These are phyloP conservation scores for Lotus japonicus DNA, from an alignment of 306 rosid species.

Conservation along the genomic window DNA sequence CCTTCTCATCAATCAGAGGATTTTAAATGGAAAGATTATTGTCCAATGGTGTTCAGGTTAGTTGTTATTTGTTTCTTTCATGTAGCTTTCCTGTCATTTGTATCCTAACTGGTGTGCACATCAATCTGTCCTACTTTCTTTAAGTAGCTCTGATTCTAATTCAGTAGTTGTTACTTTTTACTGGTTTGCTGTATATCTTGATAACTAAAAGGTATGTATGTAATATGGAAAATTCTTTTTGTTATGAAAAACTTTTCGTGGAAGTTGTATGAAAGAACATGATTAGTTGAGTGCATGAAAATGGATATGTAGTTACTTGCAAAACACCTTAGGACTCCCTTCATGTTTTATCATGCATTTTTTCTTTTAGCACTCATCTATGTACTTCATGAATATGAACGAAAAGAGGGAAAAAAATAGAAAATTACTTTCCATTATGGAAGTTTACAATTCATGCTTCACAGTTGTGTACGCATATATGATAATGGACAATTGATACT, in stretches of 20 bases:
- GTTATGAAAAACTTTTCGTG: too few species aligned
- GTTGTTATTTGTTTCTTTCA: slow-evolving; percentile 15
- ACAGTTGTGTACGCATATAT: neutral
- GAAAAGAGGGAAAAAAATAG: neutral
- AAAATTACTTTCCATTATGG: neutral
- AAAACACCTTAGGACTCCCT: too few species aligned
- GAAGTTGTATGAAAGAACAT: too few species aligned
- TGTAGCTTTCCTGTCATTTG: slow-evolving; percentile 6
- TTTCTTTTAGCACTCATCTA: too few species aligned
- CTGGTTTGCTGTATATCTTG: too few species aligned
- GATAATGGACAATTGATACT: neutral
- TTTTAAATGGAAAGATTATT: slow-evolving; percentile 92
- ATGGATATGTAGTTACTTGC: too few species aligned
- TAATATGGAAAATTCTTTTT: too few species aligned
- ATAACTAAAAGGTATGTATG: too few species aligned
- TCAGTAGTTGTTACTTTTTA: too few species aligned
- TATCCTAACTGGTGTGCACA: slow-evolving; percentile 6
- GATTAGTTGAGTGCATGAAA: too few species aligned
- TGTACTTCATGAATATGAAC: neutral
- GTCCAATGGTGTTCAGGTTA: slow-evolving; percentile 93
- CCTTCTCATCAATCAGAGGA: slow-evolving; percentile 87
- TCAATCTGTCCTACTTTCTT: neutral
- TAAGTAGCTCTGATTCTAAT: neutral
- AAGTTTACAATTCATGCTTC: too few species aligned
- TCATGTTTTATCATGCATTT: too few species aligned